Conservation (phyloP, 2,329 filamentous ascomycete species). For the Neodidymelliopsis sp. region DNA sequence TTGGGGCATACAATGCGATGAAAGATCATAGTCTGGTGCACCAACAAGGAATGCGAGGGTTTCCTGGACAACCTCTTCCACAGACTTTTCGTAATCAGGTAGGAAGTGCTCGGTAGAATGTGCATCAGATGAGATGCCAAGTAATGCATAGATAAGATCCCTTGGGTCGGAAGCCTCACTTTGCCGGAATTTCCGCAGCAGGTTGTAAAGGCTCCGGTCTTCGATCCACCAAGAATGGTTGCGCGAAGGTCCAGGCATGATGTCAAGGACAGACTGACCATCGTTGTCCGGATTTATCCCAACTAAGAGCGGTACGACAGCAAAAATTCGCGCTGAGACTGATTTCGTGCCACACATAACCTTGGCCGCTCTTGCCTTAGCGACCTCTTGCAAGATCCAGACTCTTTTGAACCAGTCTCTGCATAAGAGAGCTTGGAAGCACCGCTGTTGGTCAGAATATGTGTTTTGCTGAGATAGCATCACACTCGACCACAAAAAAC, state of each 20-base stretch:
- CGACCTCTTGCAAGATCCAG: conserved; percentile 35
- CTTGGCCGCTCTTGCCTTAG: conserved; percentile 19
- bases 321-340: conserved; percentile 19
- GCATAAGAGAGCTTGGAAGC: conserved; percentile 8
- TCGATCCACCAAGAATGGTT: conserved; percentile 26
- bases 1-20: too few species aligned
- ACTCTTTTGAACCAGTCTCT: conserved; percentile 30
- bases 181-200: conserved; percentile 24
- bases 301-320: conserved; percentile 6
- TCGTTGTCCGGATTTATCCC: conserved; percentile 7
- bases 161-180: conserved; percentile 25
- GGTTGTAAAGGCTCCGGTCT: conserved; percentile 21
- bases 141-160: conserved; percentile 31
- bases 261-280: conserved; percentile 29
- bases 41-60: neutral
- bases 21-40: too few species aligned
- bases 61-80: neutral
- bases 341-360: conserved; percentile 19
- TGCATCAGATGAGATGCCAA: conserved; percentile 26
- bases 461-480: neutral
- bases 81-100: neutral
- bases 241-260: conserved; percentile 26
- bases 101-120: too few species aligned
- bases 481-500: conserved; percentile 2
- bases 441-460: neutral